Percentiles rank a stretch among this genome's conserved stretches.
phyloP scores from a whole-genome alignment of 2,329 filamentous ascomycete species.

The Domatiomyces globalis region DNA sequence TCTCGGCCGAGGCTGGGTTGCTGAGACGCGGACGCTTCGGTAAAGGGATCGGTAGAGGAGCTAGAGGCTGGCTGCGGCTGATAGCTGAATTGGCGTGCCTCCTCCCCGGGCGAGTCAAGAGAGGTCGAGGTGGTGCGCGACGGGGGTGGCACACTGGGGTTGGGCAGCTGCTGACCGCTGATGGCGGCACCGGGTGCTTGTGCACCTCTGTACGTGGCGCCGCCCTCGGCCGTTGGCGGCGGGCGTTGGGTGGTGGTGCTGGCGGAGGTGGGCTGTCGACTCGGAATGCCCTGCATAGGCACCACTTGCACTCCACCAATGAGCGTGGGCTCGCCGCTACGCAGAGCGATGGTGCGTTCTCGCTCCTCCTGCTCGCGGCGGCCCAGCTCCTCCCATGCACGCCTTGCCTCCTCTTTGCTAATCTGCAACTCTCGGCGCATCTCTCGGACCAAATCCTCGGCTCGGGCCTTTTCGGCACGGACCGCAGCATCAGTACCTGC shows the following conservation, averaged over 20 bases:
- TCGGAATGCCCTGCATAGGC: constrained; percentile 63
- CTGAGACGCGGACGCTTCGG: constrained; percentile 27
- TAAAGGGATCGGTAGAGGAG: constrained; percentile 47
- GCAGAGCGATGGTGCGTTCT: constrained; percentile 69
- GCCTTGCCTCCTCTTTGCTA: constrained; percentile 85
- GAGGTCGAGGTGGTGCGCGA: constrained; percentile 14
- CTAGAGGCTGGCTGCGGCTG: constrained; percentile 33
- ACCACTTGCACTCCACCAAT: constrained; percentile 92
- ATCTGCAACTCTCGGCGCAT: constrained; percentile 89
- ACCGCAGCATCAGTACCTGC: constrained; percentile 44
- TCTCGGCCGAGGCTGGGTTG: constrained; percentile 22
- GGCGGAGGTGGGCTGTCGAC: constrained; percentile 30
- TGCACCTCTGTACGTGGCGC: constrained; percentile 21
- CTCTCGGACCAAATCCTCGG: constrained; percentile 68
- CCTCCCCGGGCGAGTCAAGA: constrained; percentile 23
- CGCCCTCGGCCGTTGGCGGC: constrained; percentile 33
- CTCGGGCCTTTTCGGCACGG: constrained; percentile 53
- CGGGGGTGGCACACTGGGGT: constrained; percentile 6
- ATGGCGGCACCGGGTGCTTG: constrained; percentile 8
- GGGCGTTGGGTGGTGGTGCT: constrained; percentile 27
- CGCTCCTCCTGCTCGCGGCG: constrained; percentile 85
- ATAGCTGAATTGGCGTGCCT: constrained; percentile 37
- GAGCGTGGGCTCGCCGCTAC: constrained; percentile 73
- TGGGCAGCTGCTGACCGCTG: constrained; percentile 1
- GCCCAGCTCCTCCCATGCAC: constrained; percentile 94